Percentiles rank a stretch among this genome's conserved stretches.
These are phyloP conservation scores for Cymbopogon citratus DNA, from an alignment of 176 grass and related monocot species.

Conservation along the genomic window DNA sequence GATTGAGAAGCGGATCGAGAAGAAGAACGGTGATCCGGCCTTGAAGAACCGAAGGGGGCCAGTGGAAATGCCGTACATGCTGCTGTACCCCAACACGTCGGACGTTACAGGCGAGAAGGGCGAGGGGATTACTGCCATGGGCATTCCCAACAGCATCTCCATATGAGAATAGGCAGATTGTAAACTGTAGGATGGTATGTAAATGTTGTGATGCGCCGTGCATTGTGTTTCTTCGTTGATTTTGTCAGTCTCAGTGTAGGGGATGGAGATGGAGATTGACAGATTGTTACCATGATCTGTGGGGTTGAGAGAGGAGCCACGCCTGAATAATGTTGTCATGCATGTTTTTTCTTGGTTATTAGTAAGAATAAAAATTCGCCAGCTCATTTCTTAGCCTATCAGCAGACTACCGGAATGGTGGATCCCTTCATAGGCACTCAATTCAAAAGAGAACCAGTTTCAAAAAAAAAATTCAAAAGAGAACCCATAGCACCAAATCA, in stretches of 20 bases:
- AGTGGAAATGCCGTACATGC: constrained; percentile 58
- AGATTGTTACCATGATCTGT: background rate
- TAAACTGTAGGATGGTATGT: background rate
- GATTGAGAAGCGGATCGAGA: constrained; percentile 48
- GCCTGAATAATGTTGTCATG: background rate
- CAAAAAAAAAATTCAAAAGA: background rate
- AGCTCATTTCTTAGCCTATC: background rate
- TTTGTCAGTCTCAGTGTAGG: background rate
- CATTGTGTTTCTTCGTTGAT: background rate
- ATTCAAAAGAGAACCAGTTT: background rate
- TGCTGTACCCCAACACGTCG: constrained; percentile 77
- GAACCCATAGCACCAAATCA: background rate
- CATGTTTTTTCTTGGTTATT: background rate
- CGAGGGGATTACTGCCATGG: constrained; percentile 47
- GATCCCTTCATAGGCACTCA: background rate
- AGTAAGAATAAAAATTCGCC: background rate
- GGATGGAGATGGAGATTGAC: too few relatives aligned
- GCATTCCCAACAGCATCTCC: constrained; percentile 77
- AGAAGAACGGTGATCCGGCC: constrained; percentile 27
- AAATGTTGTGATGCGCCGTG: too few relatives aligned
- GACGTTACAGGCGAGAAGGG: constrained; percentile 29
- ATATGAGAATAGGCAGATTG: constrained; percentile 30
- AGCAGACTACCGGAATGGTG: background rate
- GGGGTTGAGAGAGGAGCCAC: background rate
- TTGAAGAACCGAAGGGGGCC: constrained; percentile 70